Evolutionary conservation across 495 filamentous ascomycete genomes (phyloP).

Genomic region (Lasiosphaeria miniovina): DNA sequence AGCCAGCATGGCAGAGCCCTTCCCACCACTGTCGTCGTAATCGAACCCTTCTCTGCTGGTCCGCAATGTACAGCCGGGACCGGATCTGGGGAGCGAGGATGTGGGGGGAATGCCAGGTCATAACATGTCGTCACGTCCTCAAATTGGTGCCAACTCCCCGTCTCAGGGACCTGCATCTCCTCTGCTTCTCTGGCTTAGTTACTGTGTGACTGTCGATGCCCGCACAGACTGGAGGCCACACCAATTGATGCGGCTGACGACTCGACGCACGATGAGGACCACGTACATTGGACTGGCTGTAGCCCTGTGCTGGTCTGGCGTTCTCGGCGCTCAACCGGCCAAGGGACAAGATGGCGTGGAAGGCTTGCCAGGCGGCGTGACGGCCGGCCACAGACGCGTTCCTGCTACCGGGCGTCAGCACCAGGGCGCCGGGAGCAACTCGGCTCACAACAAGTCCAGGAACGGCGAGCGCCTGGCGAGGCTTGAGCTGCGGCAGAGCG

Average conservation of each 20-base stretch:
- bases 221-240: conserved; percentile 10
- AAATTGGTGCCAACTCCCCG: conserved; percentile 1
- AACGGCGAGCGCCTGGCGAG: neutral
- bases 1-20: neutral
- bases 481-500: conserved; percentile 23
- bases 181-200: conserved; percentile 1
- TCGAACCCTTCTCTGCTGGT: conserved; percentile 17
- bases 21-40: neutral
- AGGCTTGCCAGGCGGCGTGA: neutral
- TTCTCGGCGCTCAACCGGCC: conserved; percentile 1
- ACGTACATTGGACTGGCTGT: conserved; percentile 23
- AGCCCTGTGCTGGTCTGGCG: conserved; percentile 22
- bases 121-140: neutral
- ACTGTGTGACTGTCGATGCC: neutral
- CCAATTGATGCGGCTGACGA: conserved; percentile 11
- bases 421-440: too few relatives aligned
- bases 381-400: conserved; percentile 6
- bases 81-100: conserved; percentile 6
- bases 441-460: too few relatives aligned
- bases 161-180: conserved; percentile 4
- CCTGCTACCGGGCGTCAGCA: too few relatives aligned
- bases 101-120: neutral
- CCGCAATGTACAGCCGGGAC: conserved; percentile 21
- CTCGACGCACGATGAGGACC: conserved; percentile 25
- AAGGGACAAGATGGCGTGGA: neutral